A percentile compares a stretch with the other conserved stretches of the same genome.
phyloP scores from a whole-genome alignment of 2,329 filamentous ascomycete genomes.

The Ophiostoma sp. region DNA sequence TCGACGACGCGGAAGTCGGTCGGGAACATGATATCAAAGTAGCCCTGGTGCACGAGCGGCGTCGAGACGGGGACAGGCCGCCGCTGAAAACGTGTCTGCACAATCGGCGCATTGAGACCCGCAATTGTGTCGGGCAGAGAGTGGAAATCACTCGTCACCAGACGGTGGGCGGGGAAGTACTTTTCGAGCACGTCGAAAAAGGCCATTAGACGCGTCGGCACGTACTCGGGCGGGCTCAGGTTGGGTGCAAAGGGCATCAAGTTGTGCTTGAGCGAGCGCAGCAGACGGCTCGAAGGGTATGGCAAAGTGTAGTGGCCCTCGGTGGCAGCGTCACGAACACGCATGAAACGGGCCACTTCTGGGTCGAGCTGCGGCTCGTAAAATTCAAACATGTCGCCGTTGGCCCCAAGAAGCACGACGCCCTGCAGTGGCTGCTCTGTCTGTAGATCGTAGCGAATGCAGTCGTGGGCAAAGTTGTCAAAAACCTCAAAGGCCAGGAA shows the following conservation, averaged over 20 bases:
- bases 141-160: slow-evolving; percentile 90
- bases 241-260: slow-evolving; percentile 67
- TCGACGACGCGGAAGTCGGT: slow-evolving; percentile 92
- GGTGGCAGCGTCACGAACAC: slow-evolving; percentile 77
- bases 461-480: slow-evolving; percentile 96
- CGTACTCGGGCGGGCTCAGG: slow-evolving; percentile 82
- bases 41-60: slow-evolving; percentile 93
- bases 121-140: slow-evolving; percentile 77
- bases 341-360: slow-evolving; percentile 76
- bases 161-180: slow-evolving; percentile 86
- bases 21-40: slow-evolving; percentile 98
- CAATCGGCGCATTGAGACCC: slow-evolving; percentile 89
- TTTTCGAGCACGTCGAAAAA: slow-evolving; percentile 90
- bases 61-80: slow-evolving; percentile 87
- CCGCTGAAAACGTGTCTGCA: slow-evolving; percentile 89
- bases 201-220: slow-evolving; percentile 91
- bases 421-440: slow-evolving; percentile 86
- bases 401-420: slow-evolving; percentile 77
- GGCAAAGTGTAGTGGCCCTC: slow-evolving; percentile 64
- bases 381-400: slow-evolving; percentile 93
- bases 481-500: slow-evolving; percentile 98
- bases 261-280: slow-evolving; percentile 62
- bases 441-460: slow-evolving; percentile 81
- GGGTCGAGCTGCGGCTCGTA: slow-evolving; percentile 81
- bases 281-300: slow-evolving; percentile 52